A percentile compares a stretch with the other conserved stretches of the same genome.
Conservation (phyloP, 2,329 filamentous ascomycete species). For the Curvularia eragrostidis region DNA sequence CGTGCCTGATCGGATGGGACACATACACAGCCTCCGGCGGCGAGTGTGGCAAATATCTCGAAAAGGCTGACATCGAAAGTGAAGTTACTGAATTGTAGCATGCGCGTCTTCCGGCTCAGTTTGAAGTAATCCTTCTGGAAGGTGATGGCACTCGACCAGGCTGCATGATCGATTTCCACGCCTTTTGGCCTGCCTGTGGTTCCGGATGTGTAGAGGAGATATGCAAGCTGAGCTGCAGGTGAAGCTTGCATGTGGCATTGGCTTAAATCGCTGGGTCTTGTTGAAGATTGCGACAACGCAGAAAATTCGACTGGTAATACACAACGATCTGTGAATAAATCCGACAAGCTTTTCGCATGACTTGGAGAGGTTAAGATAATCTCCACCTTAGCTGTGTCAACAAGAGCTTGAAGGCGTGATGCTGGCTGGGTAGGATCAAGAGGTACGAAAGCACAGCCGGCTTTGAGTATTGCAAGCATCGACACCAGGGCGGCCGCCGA, state of each 20-base stretch:
- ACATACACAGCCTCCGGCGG: not conserved
- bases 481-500: not conserved
- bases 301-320: no score
- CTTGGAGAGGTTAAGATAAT: no score
- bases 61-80: not conserved
- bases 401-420: not conserved
- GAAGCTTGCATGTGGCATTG: no score
- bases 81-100: not conserved
- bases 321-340: no score
- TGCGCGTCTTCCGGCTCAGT: not conserved
- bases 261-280: no score
- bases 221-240: not conserved
- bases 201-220: not conserved
- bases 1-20: not conserved
- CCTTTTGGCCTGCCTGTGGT: not conserved
- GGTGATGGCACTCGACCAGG: not conserved
- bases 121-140: not conserved
- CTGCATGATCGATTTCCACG: not conserved
- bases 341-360: no score
- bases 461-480: conserved; percentile 2
- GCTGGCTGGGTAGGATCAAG: not conserved
- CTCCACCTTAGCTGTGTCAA: not conserved
- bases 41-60: not conserved
- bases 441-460: not conserved
- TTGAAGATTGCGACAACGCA: no score